Evolutionary conservation across 768 basidiomycete species (phyloP), one percentile per base, ranked within the genome.

Genomic region (Lentinula detonsa): DNA sequence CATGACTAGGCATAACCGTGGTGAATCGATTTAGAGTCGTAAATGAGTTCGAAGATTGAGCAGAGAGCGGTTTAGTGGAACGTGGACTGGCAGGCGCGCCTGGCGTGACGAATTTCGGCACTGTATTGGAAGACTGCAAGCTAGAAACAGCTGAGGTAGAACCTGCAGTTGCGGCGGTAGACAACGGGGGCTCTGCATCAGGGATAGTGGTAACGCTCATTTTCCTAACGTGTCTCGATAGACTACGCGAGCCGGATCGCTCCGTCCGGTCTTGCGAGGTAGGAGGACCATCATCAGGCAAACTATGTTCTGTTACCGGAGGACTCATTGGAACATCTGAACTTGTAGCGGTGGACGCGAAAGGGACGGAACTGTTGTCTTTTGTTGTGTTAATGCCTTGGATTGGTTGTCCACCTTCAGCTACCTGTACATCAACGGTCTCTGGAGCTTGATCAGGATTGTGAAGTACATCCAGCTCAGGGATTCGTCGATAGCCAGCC

Each of bases 401-500:
- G 13, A 40, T 40, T 15, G 39, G 39, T 40, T 15, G 39, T 23
- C 55, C 53, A 40, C 23, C 55, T 40, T 31, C 23, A 16, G 55
- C 55, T 18, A 42, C 23, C 21, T 56, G 21, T 15, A 56, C 39
- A 9, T 5, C 55, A 23, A 33, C 15, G 18, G 53, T 39, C n/a
- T 11, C 55, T 23, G 40, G 55, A 21, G 40, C 37, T n/a, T 37
- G 9, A 5, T 18, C 40, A 40, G 23, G 39, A 28, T 23, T 54
- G 16, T 21, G 53, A 21, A 33, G 23, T 10, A 11, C 5, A 13
- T 11, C 23, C 13, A 16, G 59, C 59, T 57, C 37, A 39, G 37
- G 59, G 55, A 56, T 40, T 65, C 64, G 63, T 10, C 86, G 80
- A 67, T 87, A 93, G 0, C 85, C 91, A 0, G 78, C 79, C 66